phyloP scores from a whole-genome alignment of 2,329 filamentous ascomycete species.

The Fusarium dlaminii region DNA sequence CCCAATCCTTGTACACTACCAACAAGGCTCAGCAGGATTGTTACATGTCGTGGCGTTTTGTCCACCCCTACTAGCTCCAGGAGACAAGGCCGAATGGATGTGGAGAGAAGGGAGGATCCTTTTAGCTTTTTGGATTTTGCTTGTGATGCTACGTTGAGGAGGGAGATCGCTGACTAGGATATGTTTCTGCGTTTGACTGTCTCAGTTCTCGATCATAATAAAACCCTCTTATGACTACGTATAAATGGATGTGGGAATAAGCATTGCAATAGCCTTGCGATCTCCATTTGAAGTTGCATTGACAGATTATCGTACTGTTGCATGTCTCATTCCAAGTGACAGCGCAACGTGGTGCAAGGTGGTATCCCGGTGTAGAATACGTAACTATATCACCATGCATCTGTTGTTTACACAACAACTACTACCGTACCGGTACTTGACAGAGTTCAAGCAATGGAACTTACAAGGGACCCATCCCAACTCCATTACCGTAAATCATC shows the following conservation, averaged over 20 bases:
- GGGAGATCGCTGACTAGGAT: not conserved
- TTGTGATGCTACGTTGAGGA: not conserved
- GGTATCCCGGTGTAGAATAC: not conserved
- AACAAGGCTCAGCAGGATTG: conserved; percentile 10
- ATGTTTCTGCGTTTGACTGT: not conserved
- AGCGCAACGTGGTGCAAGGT: conserved; percentile 1
- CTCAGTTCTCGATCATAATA: not conserved
- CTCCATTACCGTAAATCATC: conserved; percentile 16
- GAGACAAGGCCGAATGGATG: not conserved
- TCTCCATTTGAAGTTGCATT: conserved; percentile 1
- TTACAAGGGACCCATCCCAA: conserved; percentile 3
- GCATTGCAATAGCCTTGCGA: not conserved
- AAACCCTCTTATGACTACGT: not conserved
- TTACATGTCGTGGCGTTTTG: conserved; percentile 23
- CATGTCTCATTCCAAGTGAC: conserved; percentile 13
- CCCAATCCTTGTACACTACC: conserved; percentile 6
- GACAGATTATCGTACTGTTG: conserved; percentile 11
- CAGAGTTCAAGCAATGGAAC: not conserved
- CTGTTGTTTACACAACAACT: conserved; percentile 12
- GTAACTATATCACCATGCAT: not conserved
- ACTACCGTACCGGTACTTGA: conserved; percentile 8
- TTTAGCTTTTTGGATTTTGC: not conserved
- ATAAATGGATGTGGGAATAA: not conserved
- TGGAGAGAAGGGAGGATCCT: conserved; percentile 9
- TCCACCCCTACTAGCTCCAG: conserved; percentile 18